Percentiles rank a stretch among this genome's conserved stretches.
phyloP scores from a whole-genome alignment of 352 stramenopile species.

The Globisporangium radiosum region DNA sequence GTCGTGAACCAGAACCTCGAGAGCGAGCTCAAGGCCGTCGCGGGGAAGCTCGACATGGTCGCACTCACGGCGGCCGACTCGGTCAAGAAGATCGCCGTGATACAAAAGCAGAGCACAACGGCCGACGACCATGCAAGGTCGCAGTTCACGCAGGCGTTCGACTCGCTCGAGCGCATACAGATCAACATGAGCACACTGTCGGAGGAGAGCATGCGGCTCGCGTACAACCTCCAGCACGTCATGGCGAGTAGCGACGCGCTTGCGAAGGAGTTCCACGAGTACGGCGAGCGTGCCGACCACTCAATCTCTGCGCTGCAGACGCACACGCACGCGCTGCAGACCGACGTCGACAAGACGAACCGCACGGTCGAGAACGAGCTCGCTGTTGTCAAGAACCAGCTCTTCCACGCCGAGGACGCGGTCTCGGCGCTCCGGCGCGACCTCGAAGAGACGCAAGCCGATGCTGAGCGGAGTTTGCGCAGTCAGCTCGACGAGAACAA shows the following conservation, averaged over 20 bases:
- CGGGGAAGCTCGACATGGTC: slow-evolving; percentile 46
- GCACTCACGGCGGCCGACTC: slow-evolving; percentile 41
- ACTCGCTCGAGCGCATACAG: slow-evolving; percentile 58
- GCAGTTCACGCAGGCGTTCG: slow-evolving; percentile 59
- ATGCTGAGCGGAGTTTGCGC: slow-evolving; percentile 49
- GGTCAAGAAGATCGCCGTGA: slow-evolving; percentile 45
- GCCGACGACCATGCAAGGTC: slow-evolving; percentile 50
- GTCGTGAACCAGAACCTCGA: slow-evolving; percentile 56
- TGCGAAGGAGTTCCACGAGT: slow-evolving; percentile 38
- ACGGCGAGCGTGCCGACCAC: slow-evolving; percentile 33
- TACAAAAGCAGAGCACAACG: slow-evolving; percentile 48
- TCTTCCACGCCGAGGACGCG: slow-evolving; percentile 70
- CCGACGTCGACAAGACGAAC: slow-evolving; percentile 40
- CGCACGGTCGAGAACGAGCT: slow-evolving; percentile 61
- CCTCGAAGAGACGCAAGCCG: slow-evolving; percentile 49
- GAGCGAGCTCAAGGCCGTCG: slow-evolving; percentile 44
- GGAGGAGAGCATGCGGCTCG: slow-evolving; percentile 63
- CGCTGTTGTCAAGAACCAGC: slow-evolving; percentile 55
- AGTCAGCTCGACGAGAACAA: slow-evolving; percentile 56
- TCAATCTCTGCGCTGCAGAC: slow-evolving; percentile 33
- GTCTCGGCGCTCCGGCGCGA: slow-evolving; percentile 50
- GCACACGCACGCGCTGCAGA: slow-evolving; percentile 28
- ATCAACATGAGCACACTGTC: slow-evolving; percentile 61
- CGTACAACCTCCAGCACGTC: slow-evolving; percentile 56
- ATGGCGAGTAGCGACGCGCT: slow-evolving; percentile 43